Evolutionary conservation across 2,329 filamentous ascomycete genomes (phyloP).

Genomic region (Leptographium wingfieldii): DNA sequence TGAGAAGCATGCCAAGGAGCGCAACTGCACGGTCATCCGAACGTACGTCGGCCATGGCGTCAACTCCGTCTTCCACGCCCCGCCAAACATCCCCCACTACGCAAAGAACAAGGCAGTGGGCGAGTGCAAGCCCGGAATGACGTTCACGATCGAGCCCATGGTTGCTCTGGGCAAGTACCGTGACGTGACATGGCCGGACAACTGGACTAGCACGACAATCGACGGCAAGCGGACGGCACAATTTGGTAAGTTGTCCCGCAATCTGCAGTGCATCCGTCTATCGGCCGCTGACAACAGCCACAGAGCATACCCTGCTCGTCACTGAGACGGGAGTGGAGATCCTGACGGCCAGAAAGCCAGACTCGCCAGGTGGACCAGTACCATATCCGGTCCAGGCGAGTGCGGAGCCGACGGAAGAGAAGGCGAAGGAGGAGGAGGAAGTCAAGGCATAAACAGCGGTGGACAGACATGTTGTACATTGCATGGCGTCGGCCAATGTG

Average conservation of each 20-base stretch:
- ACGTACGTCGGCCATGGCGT: slow-evolving; percentile 96
- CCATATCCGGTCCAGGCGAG: slow-evolving; percentile 32
- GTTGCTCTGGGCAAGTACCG: slow-evolving; percentile 82
- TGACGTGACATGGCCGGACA: slow-evolving; percentile 95
- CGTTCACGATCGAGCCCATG: slow-evolving; percentile 99
- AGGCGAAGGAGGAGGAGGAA: neutral
- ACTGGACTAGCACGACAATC: slow-evolving; percentile 92
- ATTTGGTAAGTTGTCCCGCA: slow-evolving; percentile 55
- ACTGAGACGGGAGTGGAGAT: slow-evolving; percentile 77
- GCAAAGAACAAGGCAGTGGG: slow-evolving; percentile 97
- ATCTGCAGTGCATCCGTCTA: neutral
- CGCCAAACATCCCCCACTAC: slow-evolving; percentile 93
- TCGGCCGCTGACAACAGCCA: neutral
- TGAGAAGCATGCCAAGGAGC: slow-evolving; percentile 82
- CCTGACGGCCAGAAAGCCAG: slow-evolving; percentile 58
- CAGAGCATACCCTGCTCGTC: slow-evolving; percentile 72
- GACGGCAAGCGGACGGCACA: slow-evolving; percentile 87
- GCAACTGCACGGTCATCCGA: slow-evolving; percentile 80
- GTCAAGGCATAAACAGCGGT: neutral
- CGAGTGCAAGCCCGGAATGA: slow-evolving; percentile 90
- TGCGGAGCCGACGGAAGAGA: neutral
- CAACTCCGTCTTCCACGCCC: slow-evolving; percentile 84
- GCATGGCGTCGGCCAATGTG: neutral
- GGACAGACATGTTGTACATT: neutral
- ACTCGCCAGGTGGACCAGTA: slow-evolving; percentile 65